These are phyloP conservation scores for Coemansia sp. DNA, from an alignment of 192 early-diverging fungal genomes.

Conservation along the genomic window DNA sequence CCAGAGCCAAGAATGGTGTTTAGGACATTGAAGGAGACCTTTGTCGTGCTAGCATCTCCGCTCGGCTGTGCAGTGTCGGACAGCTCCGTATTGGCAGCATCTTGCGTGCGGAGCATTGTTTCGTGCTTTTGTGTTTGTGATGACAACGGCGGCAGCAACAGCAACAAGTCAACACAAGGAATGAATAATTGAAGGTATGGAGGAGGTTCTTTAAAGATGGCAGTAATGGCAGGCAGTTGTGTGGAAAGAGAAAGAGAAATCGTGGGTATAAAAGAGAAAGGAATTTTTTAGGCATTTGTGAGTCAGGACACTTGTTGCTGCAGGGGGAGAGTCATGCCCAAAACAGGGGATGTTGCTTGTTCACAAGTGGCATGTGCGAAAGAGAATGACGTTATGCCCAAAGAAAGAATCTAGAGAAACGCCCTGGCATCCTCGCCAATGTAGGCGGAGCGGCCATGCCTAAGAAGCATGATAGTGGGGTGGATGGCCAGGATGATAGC, in stretches of 20 bases:
- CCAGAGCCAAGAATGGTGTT: slow-evolving; percentile 67
- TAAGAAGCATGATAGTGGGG: slow-evolving; percentile 28
- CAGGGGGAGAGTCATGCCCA: too few species aligned
- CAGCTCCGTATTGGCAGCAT: slow-evolving; percentile 22
- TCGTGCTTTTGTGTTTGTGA: neutral
- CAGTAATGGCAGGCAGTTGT: too few species aligned
- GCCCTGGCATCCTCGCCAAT: slow-evolving; percentile 24
- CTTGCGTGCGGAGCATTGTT: neutral
- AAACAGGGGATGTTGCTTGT: too few species aligned
- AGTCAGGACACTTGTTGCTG: too few species aligned
- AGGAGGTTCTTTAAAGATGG: too few species aligned
- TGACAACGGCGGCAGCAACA: neutral
- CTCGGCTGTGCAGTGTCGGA: slow-evolving; percentile 7
- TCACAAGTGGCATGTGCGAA: too few species aligned
- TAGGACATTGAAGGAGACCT: slow-evolving; percentile 59
- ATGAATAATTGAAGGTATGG: too few species aligned
- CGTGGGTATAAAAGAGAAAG: too few species aligned
- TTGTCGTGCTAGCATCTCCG: slow-evolving; percentile 12
- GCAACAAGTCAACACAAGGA: too few species aligned
- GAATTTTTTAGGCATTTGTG: too few species aligned
- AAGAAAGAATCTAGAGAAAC: slow-evolving; percentile 30
- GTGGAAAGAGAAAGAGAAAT: too few species aligned
- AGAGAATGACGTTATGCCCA: too few species aligned
- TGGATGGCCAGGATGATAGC: slow-evolving; percentile 35
- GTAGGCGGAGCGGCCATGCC: slow-evolving; percentile 36